Evolutionary conservation across 805 yeast species (phyloP), one percentile per base, ranked within the genome.

Genomic region (Starmerella powellii): DNA sequence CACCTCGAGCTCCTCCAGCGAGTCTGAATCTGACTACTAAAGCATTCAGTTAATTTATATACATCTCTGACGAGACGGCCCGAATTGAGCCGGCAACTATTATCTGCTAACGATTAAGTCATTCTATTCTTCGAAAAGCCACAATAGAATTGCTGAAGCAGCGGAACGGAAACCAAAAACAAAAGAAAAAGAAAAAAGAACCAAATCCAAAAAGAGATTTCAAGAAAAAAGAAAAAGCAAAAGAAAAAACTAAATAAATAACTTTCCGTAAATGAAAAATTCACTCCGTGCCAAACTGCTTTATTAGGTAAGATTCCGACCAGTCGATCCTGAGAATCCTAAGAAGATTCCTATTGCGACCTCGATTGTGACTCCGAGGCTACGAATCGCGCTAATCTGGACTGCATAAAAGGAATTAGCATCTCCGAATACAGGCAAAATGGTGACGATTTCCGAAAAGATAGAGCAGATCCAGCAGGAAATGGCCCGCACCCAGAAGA

Each of bases 401-500:
- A n/a, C n/a, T n/a, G n/a, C n/a, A n/a, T n/a, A n/a, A n/a, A n/a
- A n/a, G n/a, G n/a, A n/a, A n/a, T n/a, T n/a, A n/a, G n/a, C n/a
- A n/a, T n/a, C n/a, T n/a, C n/a, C n/a, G n/a, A n/a, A n/a, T n/a
- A n/a, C 15, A n/a, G 32, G 10, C 15, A 37, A 20, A 23, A 55
- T 52, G 56, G 60, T 60, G 49, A 58, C 53, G 13, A 52, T 59
- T 36, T 34, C 52, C 17, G 95, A 85, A 49, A 86, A 84, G 58
- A 86, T 86, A 54, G 77, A 77, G 46, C 84, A 78, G 64, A 86
- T 88, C 63, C 94, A 87, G 64, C 85, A 78, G 64, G 98, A 88
- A 62, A 77, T 88, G 70, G 75, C 94, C 27, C 73, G 95, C 48
- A 88, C 98, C 26, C 98, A 88, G 60, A 88, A 91, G 68, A 88